phyloP scores from a whole-genome alignment of 306 rosid genomes.

The Cicer bijugum region DNA sequence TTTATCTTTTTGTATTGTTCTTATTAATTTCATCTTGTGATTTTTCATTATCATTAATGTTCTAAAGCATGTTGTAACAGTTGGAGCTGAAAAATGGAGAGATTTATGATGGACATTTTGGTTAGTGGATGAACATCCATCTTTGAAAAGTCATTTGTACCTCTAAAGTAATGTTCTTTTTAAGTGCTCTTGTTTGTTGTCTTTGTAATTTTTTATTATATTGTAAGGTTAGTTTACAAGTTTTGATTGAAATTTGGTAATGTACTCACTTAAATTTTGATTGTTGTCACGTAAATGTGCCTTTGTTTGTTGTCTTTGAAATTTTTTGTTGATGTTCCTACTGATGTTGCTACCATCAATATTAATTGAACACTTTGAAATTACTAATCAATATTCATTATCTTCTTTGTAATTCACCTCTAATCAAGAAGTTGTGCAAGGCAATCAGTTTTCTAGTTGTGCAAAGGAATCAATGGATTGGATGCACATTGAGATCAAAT shows the following conservation, averaged over 20 bases:
- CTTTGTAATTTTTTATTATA: background rate
- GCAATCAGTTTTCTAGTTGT: too few species aligned
- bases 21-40: slow-evolving; percentile 28
- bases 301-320: too few species aligned
- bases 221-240: background rate
- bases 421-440: too few species aligned
- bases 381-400: too few species aligned
- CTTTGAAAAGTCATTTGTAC: slow-evolving; percentile 98
- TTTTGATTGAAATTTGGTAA: slow-evolving; percentile 12
- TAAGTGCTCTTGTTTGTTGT: background rate
- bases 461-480: too few species aligned
- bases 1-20: background rate
- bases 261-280: slow-evolving; percentile 28
- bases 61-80: slow-evolving; percentile 48
- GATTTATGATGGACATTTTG: slow-evolving; percentile 92
- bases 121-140: slow-evolving; percentile 99
- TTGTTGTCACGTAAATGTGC: too few species aligned
- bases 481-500: too few species aligned
- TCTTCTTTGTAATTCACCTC: too few species aligned
- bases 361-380: too few species aligned
- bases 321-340: too few species aligned
- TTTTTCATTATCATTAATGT: background rate
- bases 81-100: slow-evolving; percentile 95
- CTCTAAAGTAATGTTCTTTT: slow-evolving; percentile 63
- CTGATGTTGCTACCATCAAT: too few species aligned